phyloP scores from a whole-genome alignment of 129 eudicot genomes.

The Escallonia herrerae region DNA sequence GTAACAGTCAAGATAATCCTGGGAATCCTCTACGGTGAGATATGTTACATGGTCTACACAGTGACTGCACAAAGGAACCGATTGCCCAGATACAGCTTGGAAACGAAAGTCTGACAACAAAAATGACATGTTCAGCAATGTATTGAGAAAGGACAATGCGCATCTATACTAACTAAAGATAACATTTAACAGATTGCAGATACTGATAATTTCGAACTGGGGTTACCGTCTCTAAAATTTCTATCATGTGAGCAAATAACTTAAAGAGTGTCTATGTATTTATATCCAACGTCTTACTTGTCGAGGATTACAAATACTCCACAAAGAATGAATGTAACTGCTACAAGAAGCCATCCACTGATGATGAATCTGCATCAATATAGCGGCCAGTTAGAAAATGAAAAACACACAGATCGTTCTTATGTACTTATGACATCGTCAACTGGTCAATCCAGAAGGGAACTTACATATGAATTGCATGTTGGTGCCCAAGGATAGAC shows the following conservation, averaged over 20 bases:
- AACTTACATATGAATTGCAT: constrained; percentile 68
- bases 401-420: not conserved
- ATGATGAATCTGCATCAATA: constrained; percentile 71
- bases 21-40: too few species aligned
- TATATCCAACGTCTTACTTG: constrained; percentile 45
- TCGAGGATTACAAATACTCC: constrained; percentile 81
- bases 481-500: constrained; percentile 69
- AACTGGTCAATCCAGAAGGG: constrained; percentile 7
- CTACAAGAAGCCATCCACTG: constrained; percentile 96
- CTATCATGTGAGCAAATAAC: not conserved
- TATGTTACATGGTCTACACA: too few species aligned
- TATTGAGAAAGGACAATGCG: too few species aligned
- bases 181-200: too few species aligned
- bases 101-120: too few species aligned
- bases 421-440: not conserved
- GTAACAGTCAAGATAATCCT: too few species aligned
- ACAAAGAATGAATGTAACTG: constrained; percentile 76
- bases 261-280: too few species aligned
- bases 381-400: constrained; percentile 20
- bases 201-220: too few species aligned
- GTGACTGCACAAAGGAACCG: too few species aligned
- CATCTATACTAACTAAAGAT: too few species aligned
- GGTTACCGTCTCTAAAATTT: not conserved
- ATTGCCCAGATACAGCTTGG: too few species aligned
- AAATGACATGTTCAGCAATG: too few species aligned